Evolutionary conservation across 306 rosid species (phyloP).

Genomic region (Potentilla sterilis): DNA sequence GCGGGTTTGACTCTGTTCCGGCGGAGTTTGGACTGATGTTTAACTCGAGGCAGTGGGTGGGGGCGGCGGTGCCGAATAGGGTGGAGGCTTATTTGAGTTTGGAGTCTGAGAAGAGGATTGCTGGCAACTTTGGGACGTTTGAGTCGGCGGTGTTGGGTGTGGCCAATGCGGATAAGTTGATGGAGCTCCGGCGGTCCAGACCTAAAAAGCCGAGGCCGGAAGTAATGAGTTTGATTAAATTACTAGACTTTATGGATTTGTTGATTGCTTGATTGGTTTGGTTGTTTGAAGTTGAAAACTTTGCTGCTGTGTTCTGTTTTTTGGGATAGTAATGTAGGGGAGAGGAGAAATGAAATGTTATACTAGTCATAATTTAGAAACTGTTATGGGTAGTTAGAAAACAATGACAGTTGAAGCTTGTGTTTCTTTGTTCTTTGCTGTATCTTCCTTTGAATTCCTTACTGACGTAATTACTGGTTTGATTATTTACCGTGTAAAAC

Average conservation of each 20-base stretch:
- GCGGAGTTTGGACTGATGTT: slow-evolving; percentile 84
- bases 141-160: slow-evolving; percentile 80
- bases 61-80: slow-evolving; percentile 42
- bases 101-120: slow-evolving; percentile 68
- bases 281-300: background rate
- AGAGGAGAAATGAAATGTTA: background rate
- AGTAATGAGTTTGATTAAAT: slow-evolving; percentile 36
- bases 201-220: slow-evolving; percentile 66
- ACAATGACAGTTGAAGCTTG: background rate
- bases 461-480: background rate
- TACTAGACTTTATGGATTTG: background rate
- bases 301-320: background rate
- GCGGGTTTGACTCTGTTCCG: slow-evolving; percentile 91
- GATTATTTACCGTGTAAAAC: background rate
- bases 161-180: slow-evolving; percentile 53
- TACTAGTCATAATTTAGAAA: background rate
- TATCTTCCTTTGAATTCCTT: background rate
- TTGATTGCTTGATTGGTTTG: background rate
- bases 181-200: slow-evolving; percentile 62
- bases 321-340: background rate
- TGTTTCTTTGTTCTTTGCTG: background rate
- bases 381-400: background rate
- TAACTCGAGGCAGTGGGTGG: slow-evolving; percentile 68
- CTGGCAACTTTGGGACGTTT: slow-evolving; percentile 69
- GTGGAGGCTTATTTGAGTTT: slow-evolving; percentile 63